Evolutionary conservation across 2,329 filamentous ascomycete genomes (phyloP).

Genomic region (Cladosporium phlei): DNA sequence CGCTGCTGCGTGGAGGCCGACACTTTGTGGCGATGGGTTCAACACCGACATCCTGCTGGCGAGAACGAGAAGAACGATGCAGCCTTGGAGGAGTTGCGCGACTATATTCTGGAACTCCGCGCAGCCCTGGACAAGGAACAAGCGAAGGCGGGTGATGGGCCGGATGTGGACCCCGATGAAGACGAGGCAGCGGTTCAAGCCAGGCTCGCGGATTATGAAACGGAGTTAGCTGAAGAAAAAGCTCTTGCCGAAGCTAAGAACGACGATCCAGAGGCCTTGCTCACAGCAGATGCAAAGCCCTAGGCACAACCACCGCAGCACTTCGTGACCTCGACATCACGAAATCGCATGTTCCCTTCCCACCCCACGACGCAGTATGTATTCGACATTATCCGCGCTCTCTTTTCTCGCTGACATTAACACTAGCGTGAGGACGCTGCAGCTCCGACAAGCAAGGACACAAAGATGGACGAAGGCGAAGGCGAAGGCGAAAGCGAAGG

Average conservation of each 20-base stretch:
- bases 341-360: neutral
- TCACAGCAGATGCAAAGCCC: neutral
- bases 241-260: neutral
- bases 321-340: neutral
- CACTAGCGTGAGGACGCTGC: neutral
- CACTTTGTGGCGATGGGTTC: neutral
- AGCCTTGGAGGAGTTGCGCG: neutral
- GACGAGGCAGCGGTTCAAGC: neutral
- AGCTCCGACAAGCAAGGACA: neutral
- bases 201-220: neutral
- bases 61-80: neutral
- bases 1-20: neutral
- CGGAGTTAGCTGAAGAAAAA: neutral
- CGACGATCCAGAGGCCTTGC: neutral
- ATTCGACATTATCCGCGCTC: neutral
- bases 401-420: neutral
- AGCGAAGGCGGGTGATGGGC: neutral
- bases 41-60: neutral
- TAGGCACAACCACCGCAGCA: neutral
- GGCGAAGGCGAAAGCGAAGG: too few relatives aligned
- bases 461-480: too few relatives aligned
- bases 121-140: neutral
- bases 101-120: neutral
- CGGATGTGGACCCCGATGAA: neutral
- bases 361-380: neutral